Evolutionary conservation across 2,329 filamentous ascomycete species (phyloP).

Genomic region (Periconia sp.): DNA sequence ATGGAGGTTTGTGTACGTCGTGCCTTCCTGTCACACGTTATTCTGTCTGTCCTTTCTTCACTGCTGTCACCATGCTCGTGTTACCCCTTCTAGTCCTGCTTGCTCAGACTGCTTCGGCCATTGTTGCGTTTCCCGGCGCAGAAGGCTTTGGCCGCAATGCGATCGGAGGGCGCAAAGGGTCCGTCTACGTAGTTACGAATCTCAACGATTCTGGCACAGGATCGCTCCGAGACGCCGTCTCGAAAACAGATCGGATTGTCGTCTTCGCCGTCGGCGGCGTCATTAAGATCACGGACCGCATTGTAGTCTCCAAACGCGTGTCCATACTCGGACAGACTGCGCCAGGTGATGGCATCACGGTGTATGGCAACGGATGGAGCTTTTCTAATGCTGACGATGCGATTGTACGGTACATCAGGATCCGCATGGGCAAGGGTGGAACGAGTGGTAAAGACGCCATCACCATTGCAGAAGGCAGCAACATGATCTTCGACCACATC

Average conservation of each 20-base stretch:
- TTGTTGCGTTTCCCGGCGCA: slow-evolving; percentile 56
- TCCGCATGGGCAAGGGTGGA: slow-evolving; percentile 60
- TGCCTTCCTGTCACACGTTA: too few species aligned
- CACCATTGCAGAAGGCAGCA: slow-evolving; percentile 59
- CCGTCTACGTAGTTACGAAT: slow-evolving; percentile 58
- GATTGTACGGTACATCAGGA: slow-evolving; percentile 62
- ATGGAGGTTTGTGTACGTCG: too few species aligned
- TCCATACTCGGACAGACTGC: slow-evolving; percentile 60
- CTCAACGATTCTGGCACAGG: slow-evolving; percentile 56
- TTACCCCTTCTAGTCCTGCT: slow-evolving; percentile 7
- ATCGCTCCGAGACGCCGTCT: slow-evolving; percentile 59
- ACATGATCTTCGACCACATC: slow-evolving; percentile 64
- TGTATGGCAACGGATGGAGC: slow-evolving; percentile 62
- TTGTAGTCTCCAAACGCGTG: slow-evolving; percentile 57
- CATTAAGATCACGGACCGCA: slow-evolving; percentile 55
- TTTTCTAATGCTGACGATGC: slow-evolving; percentile 60
- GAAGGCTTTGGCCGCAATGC: slow-evolving; percentile 58
- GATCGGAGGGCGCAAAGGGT: slow-evolving; percentile 54
- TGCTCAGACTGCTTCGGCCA: slow-evolving; percentile 8
- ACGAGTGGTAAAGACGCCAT: slow-evolving; percentile 61
- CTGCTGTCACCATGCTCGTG: slow-evolving; percentile 8
- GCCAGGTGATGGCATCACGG: slow-evolving; percentile 57
- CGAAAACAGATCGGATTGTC: slow-evolving; percentile 55
- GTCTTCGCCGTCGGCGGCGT: slow-evolving; percentile 59
- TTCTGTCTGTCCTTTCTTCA: too few species aligned